These are phyloP conservation scores for Sporopachydermia quercuum DNA, from an alignment of 805 yeast species.

Conservation along the genomic window DNA sequence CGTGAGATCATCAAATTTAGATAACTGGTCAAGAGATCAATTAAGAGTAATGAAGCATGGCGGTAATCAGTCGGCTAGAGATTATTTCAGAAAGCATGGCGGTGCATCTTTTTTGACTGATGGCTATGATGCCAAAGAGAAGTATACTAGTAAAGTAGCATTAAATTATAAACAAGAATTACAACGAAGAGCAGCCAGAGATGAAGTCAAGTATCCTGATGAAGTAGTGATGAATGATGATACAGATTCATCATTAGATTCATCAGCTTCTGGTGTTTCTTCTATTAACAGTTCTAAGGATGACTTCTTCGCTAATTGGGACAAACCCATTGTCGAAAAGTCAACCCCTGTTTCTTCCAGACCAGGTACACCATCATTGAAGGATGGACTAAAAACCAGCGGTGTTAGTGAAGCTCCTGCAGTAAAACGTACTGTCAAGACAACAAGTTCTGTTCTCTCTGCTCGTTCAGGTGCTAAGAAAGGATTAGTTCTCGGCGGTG, in stretches of 20 bases:
- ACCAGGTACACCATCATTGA: conserved; percentile 19
- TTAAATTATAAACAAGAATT: conserved; percentile 65
- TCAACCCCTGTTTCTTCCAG: conserved; percentile 28
- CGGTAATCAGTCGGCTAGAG: conserved; percentile 79
- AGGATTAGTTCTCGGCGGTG: not conserved
- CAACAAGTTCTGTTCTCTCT: conserved; percentile 7
- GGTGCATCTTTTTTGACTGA: conserved; percentile 57
- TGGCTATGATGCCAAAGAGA: conserved; percentile 47
- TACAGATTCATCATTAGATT: conserved; percentile 18
- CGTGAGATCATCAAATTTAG: conserved; percentile 83
- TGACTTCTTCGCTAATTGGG: conserved; percentile 88
- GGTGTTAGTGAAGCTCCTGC: conserved; percentile 8
- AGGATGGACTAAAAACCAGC: conserved; percentile 6
- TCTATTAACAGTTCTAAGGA: conserved; percentile 38
- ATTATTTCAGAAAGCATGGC: conserved; percentile 70
- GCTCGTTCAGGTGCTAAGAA: conserved; percentile 7
- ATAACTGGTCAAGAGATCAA: conserved; percentile 87
- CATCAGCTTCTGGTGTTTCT: conserved; percentile 18
- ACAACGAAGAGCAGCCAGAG: conserved; percentile 50
- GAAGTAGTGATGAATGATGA: conserved; percentile 30
- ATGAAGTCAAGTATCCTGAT: conserved; percentile 59
- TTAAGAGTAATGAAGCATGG: conserved; percentile 87
- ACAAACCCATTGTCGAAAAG: conserved; percentile 43
- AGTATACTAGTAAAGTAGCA: conserved; percentile 77
- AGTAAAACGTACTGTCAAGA: conserved; percentile 5